phyloP scores from a whole-genome alignment of 768 basidiomycete species.

The Agaricus subrufescens region DNA sequence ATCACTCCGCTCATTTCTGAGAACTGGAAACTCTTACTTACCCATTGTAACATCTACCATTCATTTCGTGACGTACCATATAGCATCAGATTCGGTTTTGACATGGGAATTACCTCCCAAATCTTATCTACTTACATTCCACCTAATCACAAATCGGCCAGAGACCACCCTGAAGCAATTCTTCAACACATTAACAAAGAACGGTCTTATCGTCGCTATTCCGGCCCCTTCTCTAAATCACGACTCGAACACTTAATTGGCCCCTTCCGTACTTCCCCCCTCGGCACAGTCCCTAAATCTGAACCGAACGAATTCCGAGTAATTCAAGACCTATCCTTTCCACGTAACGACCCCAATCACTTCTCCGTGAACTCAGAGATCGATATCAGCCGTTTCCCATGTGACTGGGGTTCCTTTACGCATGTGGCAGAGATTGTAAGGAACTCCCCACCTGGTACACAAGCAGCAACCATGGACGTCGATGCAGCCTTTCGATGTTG shows the following conservation, averaged over 20 bases:
- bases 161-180: constrained; percentile 10
- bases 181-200: constrained; percentile 14
- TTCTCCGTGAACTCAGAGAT: constrained; percentile 27
- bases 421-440: constrained; percentile 8
- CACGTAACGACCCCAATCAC: constrained; percentile 14
- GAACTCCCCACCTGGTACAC: constrained; percentile 24
- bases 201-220: constrained; percentile 6
- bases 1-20: constrained; percentile 19
- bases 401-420: constrained; percentile 17
- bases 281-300: constrained; percentile 33
- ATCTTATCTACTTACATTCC: constrained; percentile 13
- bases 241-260: constrained; percentile 30
- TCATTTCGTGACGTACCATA: constrained; percentile 17
- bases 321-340: constrained; percentile 29
- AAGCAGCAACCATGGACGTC: constrained; percentile 34
- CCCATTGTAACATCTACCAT: constrained; percentile 8
- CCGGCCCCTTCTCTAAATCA: constrained; percentile 17
- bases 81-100: constrained; percentile 18
- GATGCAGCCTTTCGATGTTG: constrained; percentile 28
- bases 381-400: constrained; percentile 23
- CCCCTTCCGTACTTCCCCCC: constrained; percentile 33
- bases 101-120: constrained; percentile 15
- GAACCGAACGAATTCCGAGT: constrained; percentile 19
- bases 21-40: constrained; percentile 14
- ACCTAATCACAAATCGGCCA: constrained; percentile 18